These are phyloP conservation scores for Beauveria scarabaeidicola DNA, from an alignment of 2,329 filamentous ascomycete genomes.

Conservation along the genomic window DNA sequence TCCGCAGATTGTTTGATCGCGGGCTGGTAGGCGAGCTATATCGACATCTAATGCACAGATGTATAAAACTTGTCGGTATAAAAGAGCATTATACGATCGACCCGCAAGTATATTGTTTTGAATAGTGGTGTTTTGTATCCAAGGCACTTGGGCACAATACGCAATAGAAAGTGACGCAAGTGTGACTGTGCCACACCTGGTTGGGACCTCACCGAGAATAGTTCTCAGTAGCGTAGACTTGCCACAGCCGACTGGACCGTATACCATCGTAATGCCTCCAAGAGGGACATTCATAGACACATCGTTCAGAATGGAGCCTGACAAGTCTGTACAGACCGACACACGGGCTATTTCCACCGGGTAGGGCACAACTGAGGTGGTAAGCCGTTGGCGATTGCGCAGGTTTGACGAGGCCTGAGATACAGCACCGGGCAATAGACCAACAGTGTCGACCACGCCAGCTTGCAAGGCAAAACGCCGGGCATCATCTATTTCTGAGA, in stretches of 20 bases:
- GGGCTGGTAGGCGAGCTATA: constrained; percentile 16
- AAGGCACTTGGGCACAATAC: constrained; percentile 25
- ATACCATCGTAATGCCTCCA: constrained; percentile 22
- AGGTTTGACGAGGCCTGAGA: not conserved
- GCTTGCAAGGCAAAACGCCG: not conserved
- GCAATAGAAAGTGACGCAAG: constrained; percentile 18
- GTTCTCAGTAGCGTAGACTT: constrained; percentile 25
- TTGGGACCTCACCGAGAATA: constrained; percentile 21
- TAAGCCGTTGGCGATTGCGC: not conserved
- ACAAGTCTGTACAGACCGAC: not conserved
- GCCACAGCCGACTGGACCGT: constrained; percentile 24
- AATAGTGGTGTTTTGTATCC: constrained; percentile 26
- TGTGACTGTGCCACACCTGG: constrained; percentile 16
- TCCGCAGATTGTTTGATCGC: constrained; percentile 21
- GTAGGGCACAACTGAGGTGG: not conserved
- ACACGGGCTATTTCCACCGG: not conserved
- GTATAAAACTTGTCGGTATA: constrained; percentile 25
- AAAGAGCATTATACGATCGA: constrained; percentile 21
- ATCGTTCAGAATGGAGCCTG: not conserved
- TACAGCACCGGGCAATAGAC: not conserved
- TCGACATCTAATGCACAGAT: constrained; percentile 28
- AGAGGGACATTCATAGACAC: not conserved
- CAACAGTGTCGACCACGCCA: not conserved
- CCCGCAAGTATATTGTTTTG: constrained; percentile 27
- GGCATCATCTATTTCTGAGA: not conserved